Evolutionary conservation across 768 basidiomycete species (phyloP).

Genomic region (Agrocybe pediades): DNA sequence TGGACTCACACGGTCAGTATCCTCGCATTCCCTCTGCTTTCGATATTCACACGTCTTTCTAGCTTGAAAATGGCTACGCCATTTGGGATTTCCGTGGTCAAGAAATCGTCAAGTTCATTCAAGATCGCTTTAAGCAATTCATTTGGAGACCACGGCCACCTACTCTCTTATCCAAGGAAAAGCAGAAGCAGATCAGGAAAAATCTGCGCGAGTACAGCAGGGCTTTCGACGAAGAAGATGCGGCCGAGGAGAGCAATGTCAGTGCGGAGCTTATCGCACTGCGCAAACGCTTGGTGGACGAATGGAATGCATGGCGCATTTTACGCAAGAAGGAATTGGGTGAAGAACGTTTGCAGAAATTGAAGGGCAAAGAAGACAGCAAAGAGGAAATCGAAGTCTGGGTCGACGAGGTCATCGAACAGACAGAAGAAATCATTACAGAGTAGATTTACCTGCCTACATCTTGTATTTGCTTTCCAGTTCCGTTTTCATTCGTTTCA

Average conservation of each 20-base stretch:
- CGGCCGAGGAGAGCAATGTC: slow-evolving; percentile 91
- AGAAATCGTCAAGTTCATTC: slow-evolving; percentile 84
- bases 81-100: slow-evolving; percentile 99
- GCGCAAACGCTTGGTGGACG: slow-evolving; percentile 90
- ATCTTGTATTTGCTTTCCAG: not conserved
- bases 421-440: slow-evolving; percentile 80
- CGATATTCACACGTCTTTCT: slow-evolving; percentile 3
- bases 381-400: slow-evolving; percentile 94
- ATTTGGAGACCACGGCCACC: slow-evolving; percentile 97
- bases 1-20: slow-evolving; percentile 86
- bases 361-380: slow-evolving; percentile 43
- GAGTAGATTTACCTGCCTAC: slow-evolving; percentile 34
- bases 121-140: slow-evolving; percentile 98
- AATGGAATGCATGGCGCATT: slow-evolving; percentile 98
- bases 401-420: slow-evolving; percentile 92
- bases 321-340: slow-evolving; percentile 67
- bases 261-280: slow-evolving; percentile 91
- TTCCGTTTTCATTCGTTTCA: not conserved
- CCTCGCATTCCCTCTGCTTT: not conserved
- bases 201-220: slow-evolving; percentile 92
- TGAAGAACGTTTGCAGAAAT: slow-evolving; percentile 50
- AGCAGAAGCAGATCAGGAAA: slow-evolving; percentile 83
- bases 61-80: slow-evolving; percentile 96
- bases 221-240: slow-evolving; percentile 95
- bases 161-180: slow-evolving; percentile 82